Evolutionary conservation across 228 moss, liverwort and hornwort genomes (phyloP), one percentile per base, ranked within the genome.

Genomic region (Sphagnum magellanicum): DNA sequence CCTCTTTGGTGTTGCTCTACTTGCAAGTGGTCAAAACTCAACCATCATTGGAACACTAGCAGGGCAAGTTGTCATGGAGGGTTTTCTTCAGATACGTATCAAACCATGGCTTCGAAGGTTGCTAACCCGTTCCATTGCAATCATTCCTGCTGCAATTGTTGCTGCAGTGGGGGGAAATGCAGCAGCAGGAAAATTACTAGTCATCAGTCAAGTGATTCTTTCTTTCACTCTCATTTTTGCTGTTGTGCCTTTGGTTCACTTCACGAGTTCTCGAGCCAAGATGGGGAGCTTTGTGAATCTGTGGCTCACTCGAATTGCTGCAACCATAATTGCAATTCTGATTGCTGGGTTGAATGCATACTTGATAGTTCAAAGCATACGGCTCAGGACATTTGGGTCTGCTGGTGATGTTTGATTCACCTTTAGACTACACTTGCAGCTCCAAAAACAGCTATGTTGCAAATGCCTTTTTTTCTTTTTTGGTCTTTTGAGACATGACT

Each of bases 51-150:
- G 84, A n/a, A 84, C 84, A 1, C 71, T 80, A 5, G 67, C 84
- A 3, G 84, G 84, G 11, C 84, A 84, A 68, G 76, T 84, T 64
- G 84, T 84, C 51, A 84, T 84, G 84, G 81, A 84, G 72, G 84
- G 84, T 6, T 84, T 81, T 68, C 73, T 84, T 58, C 69, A 78
- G 65, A 70, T 84, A 7, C 73, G 68, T 2, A 8, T 84, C 63
- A 73, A 73, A 66, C 84, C 84, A 11, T 84, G 84, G 84, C 61
- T 84, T 50, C 77, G 84, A 52, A 65, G 81, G 64, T 16, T 32
- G 16, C 68, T 84, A 50, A 84, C 84, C 12, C 63, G 84, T 55
- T 64, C 75, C 4, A 76, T 84, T 73, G 80, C 84, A 13, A 80
- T 84, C 64, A 49, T 84, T 48, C 84, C 84, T 46, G 81, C 81